Evolutionary conservation across 2,329 filamentous ascomycete species (phyloP).

Genomic region (Colletotrichum gigasporum): DNA sequence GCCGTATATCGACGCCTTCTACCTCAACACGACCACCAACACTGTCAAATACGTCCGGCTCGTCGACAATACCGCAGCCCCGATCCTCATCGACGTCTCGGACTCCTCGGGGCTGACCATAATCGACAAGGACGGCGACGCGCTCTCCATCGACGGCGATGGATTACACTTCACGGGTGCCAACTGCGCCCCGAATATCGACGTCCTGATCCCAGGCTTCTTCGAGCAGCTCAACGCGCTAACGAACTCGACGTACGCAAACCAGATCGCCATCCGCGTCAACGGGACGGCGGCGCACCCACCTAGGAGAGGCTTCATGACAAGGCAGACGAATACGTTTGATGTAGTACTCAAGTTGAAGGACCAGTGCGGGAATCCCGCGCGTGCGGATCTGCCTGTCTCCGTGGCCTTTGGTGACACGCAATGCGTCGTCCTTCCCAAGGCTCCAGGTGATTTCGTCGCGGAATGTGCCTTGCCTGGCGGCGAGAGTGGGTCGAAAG

Average conservation of each 20-base stretch:
- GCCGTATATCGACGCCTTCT: conserved; percentile 49
- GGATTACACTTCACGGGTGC: conserved; percentile 47
- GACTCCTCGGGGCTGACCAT: conserved; percentile 42
- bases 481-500: conserved; percentile 37
- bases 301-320: neutral
- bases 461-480: conserved; percentile 47
- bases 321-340: conserved; percentile 38
- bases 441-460: conserved; percentile 31
- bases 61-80: conserved; percentile 38
- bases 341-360: conserved; percentile 42
- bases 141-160: conserved; percentile 42
- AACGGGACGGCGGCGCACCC: conserved; percentile 33
- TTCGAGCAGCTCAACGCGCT: conserved; percentile 44
- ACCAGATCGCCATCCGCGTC: conserved; percentile 1
- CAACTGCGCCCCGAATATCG: conserved; percentile 44
- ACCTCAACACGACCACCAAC: conserved; percentile 42
- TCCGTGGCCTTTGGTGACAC: conserved; percentile 44
- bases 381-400: conserved; percentile 39
- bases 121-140: conserved; percentile 41
- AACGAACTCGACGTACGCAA: conserved; percentile 42
- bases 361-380: conserved; percentile 46
- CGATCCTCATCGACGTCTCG: conserved; percentile 46
- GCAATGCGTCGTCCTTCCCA: conserved; percentile 35
- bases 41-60: conserved; percentile 45
- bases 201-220: conserved; percentile 43